Evolutionary conservation across 2,329 filamentous ascomycete genomes (phyloP), one percentile per base, ranked within the genome.

Genomic region (Diaporthe destruens): DNA sequence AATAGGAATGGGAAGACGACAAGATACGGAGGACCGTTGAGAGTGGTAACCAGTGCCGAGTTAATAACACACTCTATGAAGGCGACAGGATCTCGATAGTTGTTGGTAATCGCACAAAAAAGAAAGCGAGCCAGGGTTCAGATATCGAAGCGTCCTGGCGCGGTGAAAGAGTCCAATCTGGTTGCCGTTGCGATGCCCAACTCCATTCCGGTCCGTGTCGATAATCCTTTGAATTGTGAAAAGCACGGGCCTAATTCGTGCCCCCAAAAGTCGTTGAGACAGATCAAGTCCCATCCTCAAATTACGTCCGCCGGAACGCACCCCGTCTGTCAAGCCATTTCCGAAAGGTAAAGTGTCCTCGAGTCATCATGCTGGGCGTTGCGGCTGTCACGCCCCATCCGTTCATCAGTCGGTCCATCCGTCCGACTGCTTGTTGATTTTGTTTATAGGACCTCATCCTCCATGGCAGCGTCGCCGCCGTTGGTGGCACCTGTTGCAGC

Each of bases 401-500:
- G 49, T 32, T 34, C 18, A 36, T 54, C 54, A 11, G 39, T 14
- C 39, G 12, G 8, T 14, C 8, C 36, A 5, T 20, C 57, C 16
- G n/a, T 47, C 20, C n/a, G 23, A 47, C 53, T 54, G 25, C n/a
- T 69, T 7, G 39, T 44, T 39, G 32, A 16, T n/a, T 69, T 47
- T 47, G 18, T 63, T 79, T 80, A 85, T 80, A 88, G 83, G 71
- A 92, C 91, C 77, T 91, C 90, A 74, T 92, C 89, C 77, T 91
- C 90, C 90, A 92, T 92, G n/a, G 87, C 80, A 51, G 88, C 89
- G 78, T 91, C 90, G 59, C 86, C 68, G 6, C 72, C 88, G 71
- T 81, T 84, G 71, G 80, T 76, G 67, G 82, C 85, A 74, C 84
- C 85, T 74, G 84, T 84, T 51, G 86, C 84, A 70, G 83, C 81